Evolutionary conservation across 371 early-diverging fungal genomes (phyloP).

Genomic region (Smittium culicis): DNA sequence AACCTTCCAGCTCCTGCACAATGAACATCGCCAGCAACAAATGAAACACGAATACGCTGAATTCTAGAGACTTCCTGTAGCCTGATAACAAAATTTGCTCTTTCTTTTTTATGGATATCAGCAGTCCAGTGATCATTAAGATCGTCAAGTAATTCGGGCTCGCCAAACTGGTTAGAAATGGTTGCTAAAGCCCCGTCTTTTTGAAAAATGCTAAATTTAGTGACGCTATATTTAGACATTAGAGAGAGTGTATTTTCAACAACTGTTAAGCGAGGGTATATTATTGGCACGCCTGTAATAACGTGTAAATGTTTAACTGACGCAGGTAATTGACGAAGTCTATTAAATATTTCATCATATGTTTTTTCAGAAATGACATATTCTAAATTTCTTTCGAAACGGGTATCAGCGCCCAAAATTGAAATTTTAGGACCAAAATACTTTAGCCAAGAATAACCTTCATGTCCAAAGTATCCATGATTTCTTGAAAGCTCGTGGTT

Average conservation of each 20-base stretch:
- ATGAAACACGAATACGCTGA: constrained; percentile 55
- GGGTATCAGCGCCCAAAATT: constrained; percentile 55
- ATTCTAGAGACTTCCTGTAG: constrained; percentile 50
- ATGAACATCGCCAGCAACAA: constrained; percentile 77
- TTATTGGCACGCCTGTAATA: constrained; percentile 53
- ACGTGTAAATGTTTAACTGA: constrained; percentile 51
- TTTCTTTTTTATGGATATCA: constrained; percentile 50
- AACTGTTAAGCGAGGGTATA: constrained; percentile 56
- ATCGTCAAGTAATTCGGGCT: constrained; percentile 69
- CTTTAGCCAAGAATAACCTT: constrained; percentile 36
- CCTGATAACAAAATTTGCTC: constrained; percentile 44
- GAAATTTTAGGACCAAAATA: constrained; percentile 54
- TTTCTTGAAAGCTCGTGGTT: constrained; percentile 39
- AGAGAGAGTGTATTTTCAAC: constrained; percentile 48
- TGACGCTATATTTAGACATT: constrained; percentile 27
- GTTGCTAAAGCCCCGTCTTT: constrained; percentile 37
- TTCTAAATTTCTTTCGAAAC: constrained; percentile 54
- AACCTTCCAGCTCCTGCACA: constrained; percentile 58
- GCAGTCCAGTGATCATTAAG: constrained; percentile 70
- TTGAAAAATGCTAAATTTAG: constrained; percentile 34
- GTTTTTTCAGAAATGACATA: constrained; percentile 45
- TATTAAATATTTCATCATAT: constrained; percentile 46
- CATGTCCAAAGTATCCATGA: constrained; percentile 48
- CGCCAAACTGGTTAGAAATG: constrained; percentile 56
- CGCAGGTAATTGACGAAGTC: constrained; percentile 38